Evolutionary conservation across 495 filamentous ascomycete species (phyloP).

Genomic region (Penicillium dipodomyicola): DNA sequence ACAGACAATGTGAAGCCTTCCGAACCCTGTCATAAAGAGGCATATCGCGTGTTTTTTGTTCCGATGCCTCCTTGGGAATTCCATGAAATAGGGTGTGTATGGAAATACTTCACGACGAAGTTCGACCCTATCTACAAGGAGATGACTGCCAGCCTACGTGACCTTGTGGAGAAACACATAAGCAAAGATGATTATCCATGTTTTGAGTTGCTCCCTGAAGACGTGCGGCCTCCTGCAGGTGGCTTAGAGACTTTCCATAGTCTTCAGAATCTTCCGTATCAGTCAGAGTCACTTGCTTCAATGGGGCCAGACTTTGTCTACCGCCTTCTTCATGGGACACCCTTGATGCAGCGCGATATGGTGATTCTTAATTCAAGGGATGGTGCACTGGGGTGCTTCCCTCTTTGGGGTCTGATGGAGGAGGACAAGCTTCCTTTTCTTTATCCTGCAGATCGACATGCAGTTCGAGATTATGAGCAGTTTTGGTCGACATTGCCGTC

Average conservation of each 20-base stretch:
- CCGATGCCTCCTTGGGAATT: constrained; percentile 23
- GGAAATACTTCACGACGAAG: constrained; percentile 10
- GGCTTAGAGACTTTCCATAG: too few relatives aligned
- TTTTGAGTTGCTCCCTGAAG: too few relatives aligned
- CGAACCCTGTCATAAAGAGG: neutral
- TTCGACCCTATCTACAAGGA: constrained; percentile 11
- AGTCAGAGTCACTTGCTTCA: neutral
- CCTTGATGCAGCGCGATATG: constrained; percentile 14
- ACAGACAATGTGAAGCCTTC: too few relatives aligned
- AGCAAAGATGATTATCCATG: neutral
- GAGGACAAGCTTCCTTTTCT: constrained; percentile 11
- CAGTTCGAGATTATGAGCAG: constrained; percentile 13
- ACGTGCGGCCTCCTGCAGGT: too few relatives aligned
- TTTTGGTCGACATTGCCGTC: constrained; percentile 18
- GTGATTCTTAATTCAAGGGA: neutral
- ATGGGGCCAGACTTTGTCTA: constrained; percentile 16
- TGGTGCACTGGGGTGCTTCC: too few relatives aligned
- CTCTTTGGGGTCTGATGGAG: constrained; percentile 2
- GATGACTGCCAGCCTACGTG: constrained; percentile 12
- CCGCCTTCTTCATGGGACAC: constrained; percentile 11
- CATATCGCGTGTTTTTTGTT: constrained; percentile 18
- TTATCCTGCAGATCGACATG: constrained; percentile 18
- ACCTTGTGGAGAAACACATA: constrained; percentile 3
- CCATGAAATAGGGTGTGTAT: constrained; percentile 20
- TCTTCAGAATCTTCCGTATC: too few relatives aligned